A percentile compares a stretch with the other conserved stretches of the same genome.
Evolutionary conservation across 2,329 filamentous ascomycete species (phyloP).

Genomic region (Ceratocystis huliohia): DNA sequence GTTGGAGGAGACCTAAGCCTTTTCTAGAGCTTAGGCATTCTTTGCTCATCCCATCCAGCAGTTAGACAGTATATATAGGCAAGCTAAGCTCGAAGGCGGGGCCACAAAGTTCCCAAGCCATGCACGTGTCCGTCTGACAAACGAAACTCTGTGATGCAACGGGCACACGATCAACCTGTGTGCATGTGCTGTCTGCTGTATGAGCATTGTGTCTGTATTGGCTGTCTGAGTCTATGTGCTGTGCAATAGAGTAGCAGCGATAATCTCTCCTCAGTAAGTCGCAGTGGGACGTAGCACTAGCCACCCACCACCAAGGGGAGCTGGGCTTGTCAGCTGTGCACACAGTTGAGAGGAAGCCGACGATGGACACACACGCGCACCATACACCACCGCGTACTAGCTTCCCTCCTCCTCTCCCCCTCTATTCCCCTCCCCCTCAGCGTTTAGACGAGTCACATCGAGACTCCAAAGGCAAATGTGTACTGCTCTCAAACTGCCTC

Average conservation of each 20-base stretch:
- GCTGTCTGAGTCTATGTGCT: neutral
- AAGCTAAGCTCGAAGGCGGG: neutral
- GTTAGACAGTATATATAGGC: neutral
- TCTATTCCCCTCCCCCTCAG: too few relatives aligned
- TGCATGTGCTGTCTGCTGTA: neutral
- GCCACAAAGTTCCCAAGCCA: constrained; percentile 2
- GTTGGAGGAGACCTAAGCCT: neutral
- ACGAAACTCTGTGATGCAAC: constrained; percentile 6
- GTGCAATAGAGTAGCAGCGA: neutral
- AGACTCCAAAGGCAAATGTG: too few relatives aligned
- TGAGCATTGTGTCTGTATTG: neutral
- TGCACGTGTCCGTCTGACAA: constrained; percentile 9
- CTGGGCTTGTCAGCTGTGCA: constrained; percentile 4
- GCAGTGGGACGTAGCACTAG: neutral
- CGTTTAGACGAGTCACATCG: too few relatives aligned
- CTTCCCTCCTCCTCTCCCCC: too few relatives aligned
- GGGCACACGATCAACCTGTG: neutral
- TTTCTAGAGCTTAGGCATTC: neutral
- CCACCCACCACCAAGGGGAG: neutral
- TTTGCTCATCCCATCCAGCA: neutral
- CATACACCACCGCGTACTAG: too few relatives aligned
- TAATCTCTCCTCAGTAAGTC: neutral
- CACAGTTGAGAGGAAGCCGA: neutral
- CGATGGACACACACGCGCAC: too few relatives aligned
- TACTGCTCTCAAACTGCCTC: neutral